These are phyloP conservation scores for Acer negundo DNA, from an alignment of 345 rosid species.

Conservation along the genomic window DNA sequence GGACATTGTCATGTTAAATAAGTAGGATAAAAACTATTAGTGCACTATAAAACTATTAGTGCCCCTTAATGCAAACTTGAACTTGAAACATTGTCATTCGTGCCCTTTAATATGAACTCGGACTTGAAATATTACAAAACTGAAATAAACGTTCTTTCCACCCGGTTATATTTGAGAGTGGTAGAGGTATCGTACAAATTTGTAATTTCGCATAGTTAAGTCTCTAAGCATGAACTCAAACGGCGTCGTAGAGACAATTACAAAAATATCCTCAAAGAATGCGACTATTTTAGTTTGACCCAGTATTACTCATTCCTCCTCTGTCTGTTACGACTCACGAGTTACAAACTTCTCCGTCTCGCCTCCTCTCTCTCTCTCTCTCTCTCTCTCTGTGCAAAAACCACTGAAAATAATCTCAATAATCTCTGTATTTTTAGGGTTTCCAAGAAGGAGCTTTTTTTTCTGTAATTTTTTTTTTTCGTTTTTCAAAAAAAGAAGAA, in stretches of 20 bases:
- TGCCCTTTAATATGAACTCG: too few species aligned
- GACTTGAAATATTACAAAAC: too few species aligned
- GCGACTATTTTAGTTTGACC: background rate
- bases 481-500: background rate
- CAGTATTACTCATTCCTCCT: background rate
- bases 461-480: background rate
- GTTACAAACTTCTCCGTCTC: background rate
- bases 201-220: too few species aligned
- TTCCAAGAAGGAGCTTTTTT: background rate
- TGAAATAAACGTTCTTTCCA: too few species aligned
- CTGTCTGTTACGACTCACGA: constrained; percentile 32
- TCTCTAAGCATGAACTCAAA: background rate
- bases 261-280: background rate
- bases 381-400: background rate
- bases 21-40: too few species aligned
- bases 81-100: too few species aligned
- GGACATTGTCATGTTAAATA: too few species aligned
- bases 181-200: too few species aligned
- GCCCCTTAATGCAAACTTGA: too few species aligned
- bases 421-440: background rate
- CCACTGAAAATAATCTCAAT: background rate
- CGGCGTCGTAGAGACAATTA: background rate
- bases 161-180: too few species aligned
- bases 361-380: background rate
- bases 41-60: too few species aligned